Percentiles rank a stretch among this genome's conserved stretches.
Evolutionary conservation across 192 early-diverging fungal species (phyloP).

Genomic region (Backusella parvicylindrica): DNA sequence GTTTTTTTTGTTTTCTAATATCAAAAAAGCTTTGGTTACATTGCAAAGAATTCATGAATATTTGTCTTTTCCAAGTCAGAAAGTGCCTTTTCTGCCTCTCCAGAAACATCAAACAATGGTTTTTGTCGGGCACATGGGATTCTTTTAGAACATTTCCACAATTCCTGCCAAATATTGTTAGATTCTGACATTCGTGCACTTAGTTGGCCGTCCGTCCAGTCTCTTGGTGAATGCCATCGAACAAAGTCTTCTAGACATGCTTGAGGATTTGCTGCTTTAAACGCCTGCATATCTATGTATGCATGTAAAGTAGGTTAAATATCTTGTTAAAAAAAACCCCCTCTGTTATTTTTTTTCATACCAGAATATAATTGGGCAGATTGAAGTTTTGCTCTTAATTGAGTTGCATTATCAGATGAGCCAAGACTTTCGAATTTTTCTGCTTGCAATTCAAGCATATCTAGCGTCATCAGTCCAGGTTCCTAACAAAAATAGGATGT

Average conservation of each 20-base stretch:
- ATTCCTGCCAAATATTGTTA: constrained; percentile 83
- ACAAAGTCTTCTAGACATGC: constrained; percentile 83
- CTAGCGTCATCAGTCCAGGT: constrained; percentile 80
- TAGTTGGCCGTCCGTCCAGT: constrained; percentile 72
- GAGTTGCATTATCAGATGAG: constrained; percentile 64
- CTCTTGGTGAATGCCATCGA: constrained; percentile 91
- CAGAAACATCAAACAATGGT: constrained; percentile 73
- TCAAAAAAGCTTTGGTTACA: constrained; percentile 41
- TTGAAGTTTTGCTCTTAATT: constrained; percentile 72
- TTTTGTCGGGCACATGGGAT: constrained; percentile 70
- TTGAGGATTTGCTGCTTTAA: constrained; percentile 91
- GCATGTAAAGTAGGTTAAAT: too few species aligned
- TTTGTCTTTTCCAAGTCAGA: constrained; percentile 61
- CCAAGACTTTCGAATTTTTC: constrained; percentile 75
- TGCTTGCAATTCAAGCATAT: constrained; percentile 83
- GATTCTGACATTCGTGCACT: constrained; percentile 77
- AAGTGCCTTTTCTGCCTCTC: constrained; percentile 77
- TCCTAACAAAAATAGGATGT: constrained; percentile 41
- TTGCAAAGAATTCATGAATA: constrained; percentile 49
- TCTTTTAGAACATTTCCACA: constrained; percentile 62
- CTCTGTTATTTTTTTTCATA: constrained; percentile 21
- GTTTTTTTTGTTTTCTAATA: not conserved
- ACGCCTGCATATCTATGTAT: constrained; percentile 77
- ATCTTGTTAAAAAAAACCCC: too few species aligned
- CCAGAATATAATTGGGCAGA: constrained; percentile 69